These are phyloP conservation scores for Musa acuminata DNA, from an alignment of 176 grass and related monocot species.

Conservation along the genomic window DNA sequence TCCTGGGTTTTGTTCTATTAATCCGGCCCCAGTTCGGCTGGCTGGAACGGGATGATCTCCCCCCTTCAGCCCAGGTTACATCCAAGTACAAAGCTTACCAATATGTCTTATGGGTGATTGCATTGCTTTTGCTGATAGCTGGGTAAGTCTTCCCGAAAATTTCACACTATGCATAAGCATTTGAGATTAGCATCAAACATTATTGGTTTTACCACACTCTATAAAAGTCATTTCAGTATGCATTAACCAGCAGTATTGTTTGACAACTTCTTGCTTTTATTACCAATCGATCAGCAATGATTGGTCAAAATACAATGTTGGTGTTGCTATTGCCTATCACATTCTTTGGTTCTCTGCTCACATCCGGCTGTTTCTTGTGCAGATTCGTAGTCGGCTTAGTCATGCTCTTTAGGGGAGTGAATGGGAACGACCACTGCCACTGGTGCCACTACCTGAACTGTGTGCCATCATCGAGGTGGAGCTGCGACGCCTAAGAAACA, in stretches of 20 bases:
- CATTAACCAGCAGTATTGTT: no score
- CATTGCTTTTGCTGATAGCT: slow-evolving; percentile 50
- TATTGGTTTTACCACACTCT: background rate
- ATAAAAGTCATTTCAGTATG: background rate
- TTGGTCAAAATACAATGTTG: no score
- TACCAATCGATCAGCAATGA: no score
- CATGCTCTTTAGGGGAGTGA: slow-evolving; percentile 91
- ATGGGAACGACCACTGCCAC: slow-evolving; percentile 73
- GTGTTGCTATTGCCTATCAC: no score
- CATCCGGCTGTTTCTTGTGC: slow-evolving; percentile 1
- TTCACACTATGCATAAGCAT: background rate
- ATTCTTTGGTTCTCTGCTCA: background rate
- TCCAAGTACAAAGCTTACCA: slow-evolving; percentile 90
- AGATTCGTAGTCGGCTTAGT: slow-evolving; percentile 69
- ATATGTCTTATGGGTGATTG: slow-evolving; percentile 66
- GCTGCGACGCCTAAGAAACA: slow-evolving; percentile 38
- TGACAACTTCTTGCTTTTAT: no score
- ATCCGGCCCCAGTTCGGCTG: slow-evolving; percentile 80
- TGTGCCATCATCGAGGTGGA: slow-evolving; percentile 88
- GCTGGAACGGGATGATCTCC: slow-evolving; percentile 62
- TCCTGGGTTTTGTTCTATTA: slow-evolving; percentile 76
- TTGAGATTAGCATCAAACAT: background rate
- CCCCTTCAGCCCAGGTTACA: slow-evolving; percentile 60
- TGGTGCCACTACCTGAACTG: slow-evolving; percentile 98
- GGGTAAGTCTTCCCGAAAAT: slow-evolving; percentile 39